These are phyloP conservation scores for Herpotrichia juniperi DNA, from an alignment of 2,329 filamentous ascomycete genomes.

Conservation along the genomic window DNA sequence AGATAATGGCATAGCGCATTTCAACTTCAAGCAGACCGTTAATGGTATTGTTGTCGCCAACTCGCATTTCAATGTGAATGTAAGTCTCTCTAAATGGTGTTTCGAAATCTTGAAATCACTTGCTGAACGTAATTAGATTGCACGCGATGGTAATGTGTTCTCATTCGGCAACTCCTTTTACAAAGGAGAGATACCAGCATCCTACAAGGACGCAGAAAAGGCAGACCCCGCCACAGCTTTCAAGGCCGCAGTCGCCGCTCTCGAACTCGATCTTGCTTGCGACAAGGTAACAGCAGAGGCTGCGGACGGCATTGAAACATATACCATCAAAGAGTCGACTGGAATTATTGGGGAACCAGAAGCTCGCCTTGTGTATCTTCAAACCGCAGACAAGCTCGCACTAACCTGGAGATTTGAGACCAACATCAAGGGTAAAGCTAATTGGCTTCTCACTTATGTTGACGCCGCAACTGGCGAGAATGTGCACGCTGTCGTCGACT, in stretches of 20 bases:
- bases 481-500: constrained; percentile 63
- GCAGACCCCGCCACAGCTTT: constrained; percentile 54
- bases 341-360: constrained; percentile 60
- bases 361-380: constrained; percentile 62
- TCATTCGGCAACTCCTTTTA: constrained; percentile 62
- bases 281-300: constrained; percentile 49
- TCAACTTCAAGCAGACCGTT: constrained; percentile 65
- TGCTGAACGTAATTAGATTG: constrained; percentile 47
- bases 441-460: constrained; percentile 67
- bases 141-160: constrained; percentile 60
- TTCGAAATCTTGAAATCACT: neutral
- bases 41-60: constrained; percentile 67
- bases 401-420: constrained; percentile 66
- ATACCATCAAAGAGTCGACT: constrained; percentile 55
- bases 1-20: constrained; percentile 62
- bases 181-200: constrained; percentile 52
- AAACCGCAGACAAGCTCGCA: constrained; percentile 54
- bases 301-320: constrained; percentile 45
- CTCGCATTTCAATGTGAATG: constrained; percentile 66
- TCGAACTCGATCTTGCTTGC: constrained; percentile 52
- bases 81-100: constrained; percentile 41
- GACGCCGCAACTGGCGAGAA: constrained; percentile 54
- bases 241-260: constrained; percentile 46
- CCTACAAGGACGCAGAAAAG: constrained; percentile 49
- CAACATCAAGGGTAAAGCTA: constrained; percentile 54